These are phyloP conservation scores for Tolypocladium inflatum DNA, from an alignment of 2,329 filamentous ascomycete genomes.

Conservation along the genomic window DNA sequence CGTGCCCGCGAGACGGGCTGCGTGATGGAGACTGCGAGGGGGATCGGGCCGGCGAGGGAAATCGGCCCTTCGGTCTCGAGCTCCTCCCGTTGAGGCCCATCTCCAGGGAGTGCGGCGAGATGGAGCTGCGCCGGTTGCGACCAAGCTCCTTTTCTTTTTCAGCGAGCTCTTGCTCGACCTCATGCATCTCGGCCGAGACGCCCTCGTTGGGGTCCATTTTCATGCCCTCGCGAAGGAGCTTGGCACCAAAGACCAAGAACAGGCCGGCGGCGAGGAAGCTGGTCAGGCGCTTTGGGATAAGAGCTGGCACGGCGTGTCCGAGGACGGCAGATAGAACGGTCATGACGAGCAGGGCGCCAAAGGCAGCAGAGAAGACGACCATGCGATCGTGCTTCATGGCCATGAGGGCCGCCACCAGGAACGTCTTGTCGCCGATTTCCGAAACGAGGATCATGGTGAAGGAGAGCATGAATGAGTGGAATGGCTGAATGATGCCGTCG, in stretches of 20 bases:
- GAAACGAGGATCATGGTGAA: constrained; percentile 97
- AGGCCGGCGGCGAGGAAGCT: constrained; percentile 76
- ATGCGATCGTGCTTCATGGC: constrained; percentile 95
- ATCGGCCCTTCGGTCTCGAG: constrained; percentile 62
- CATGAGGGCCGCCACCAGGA: constrained; percentile 94
- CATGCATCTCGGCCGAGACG: constrained; percentile 93
- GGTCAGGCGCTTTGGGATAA: constrained; percentile 86
- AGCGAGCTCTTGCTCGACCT: constrained; percentile 87
- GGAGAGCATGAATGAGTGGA: constrained; percentile 85
- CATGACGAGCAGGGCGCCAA: constrained; percentile 85
- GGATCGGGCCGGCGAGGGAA: constrained; percentile 72
- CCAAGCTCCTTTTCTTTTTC: constrained; percentile 79
- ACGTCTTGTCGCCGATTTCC: constrained; percentile 97
- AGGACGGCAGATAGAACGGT: constrained; percentile 87
- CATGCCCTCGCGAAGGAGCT: constrained; percentile 76
- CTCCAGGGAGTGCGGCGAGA: constrained; percentile 71
- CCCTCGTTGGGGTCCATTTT: constrained; percentile 85
- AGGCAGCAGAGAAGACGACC: constrained; percentile 91
- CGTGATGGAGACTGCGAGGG: constrained; percentile 67
- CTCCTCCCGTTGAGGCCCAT: constrained; percentile 65
- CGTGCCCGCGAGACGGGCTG: constrained; percentile 38
- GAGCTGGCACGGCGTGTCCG: constrained; percentile 80
- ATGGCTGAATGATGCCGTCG: constrained; percentile 62
- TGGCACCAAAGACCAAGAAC: constrained; percentile 83
- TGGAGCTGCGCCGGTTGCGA: constrained; percentile 50